Percentiles rank a stretch among this genome's conserved stretches.
These are phyloP conservation scores for Fusarium metavorans DNA, from an alignment of 2,329 filamentous ascomycete species.

Conservation along the genomic window DNA sequence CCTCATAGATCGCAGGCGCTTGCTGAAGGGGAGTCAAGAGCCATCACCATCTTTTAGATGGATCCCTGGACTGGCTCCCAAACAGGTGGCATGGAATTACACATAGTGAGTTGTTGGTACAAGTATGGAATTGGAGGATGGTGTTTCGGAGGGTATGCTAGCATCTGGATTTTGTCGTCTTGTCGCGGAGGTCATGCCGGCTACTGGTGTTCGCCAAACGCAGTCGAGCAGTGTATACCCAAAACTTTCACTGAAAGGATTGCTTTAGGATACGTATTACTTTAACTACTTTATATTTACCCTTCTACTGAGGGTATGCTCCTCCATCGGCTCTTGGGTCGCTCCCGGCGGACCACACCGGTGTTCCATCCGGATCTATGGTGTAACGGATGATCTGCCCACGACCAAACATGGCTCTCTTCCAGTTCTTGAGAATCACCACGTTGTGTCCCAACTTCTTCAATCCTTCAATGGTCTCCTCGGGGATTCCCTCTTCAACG, in stretches of 20 bases:
- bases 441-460: slow-evolving; percentile 79
- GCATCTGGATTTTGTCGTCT: no score
- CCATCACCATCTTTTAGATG: background rate
- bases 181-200: no score
- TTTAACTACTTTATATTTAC: accelerated
- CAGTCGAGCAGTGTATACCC: no score
- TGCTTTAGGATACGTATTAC: background rate
- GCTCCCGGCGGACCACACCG: slow-evolving; percentile 89
- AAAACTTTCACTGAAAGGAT: background rate
- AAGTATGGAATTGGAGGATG: no score
- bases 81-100: no score
- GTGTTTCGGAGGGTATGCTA: no score
- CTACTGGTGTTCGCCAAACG: no score
- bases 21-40: background rate
- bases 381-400: slow-evolving; percentile 88
- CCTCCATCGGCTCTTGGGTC: slow-evolving; percentile 88
- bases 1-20: no score
- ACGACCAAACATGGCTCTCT: slow-evolving; percentile 80
- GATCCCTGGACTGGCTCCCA: accelerated
- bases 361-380: slow-evolving; percentile 75
- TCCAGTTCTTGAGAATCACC: slow-evolving; percentile 72
- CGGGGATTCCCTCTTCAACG: slow-evolving; percentile 84
- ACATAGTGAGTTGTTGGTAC: no score
- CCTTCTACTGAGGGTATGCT: slow-evolving; percentile 62
- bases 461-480: slow-evolving; percentile 76